Evolutionary conservation across 768 basidiomycete species (phyloP), one percentile per base, ranked within the genome.

Genomic region (Tylopilus rubrobrunneus): DNA sequence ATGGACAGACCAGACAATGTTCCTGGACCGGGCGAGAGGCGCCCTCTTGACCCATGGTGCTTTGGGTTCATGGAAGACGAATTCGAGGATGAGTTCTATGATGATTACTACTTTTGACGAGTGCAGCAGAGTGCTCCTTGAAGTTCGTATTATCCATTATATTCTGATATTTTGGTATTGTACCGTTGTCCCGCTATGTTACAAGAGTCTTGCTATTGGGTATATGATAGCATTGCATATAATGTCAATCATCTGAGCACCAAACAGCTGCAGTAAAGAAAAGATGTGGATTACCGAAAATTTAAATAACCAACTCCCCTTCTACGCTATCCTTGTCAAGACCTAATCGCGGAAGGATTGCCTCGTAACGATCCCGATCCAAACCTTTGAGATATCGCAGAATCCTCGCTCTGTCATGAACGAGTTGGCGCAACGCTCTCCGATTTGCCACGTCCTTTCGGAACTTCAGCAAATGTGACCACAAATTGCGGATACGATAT

Each of bases 361-460:
- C 73, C 54, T 92, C 87, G 62, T 95, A 97, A 46, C 92, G 84
- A 55, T 78, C 77, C 41, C 81, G 76, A 59, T 87, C 77, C 34
- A 74, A 67, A 33, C 76, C 68, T 66, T 85, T 86, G 53, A 96
- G 73, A 71, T 98, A 97, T 58, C 78, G 81, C 31, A 98, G 78
- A 23, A 94, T 73, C 58, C 85, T 91, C 9, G 91, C 91, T 44
- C 96, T 79, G 56, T 93, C 74, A 64, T 94, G 90, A 12, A 97
- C 79, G 43, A 97, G 80, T 54, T 75, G 76, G 3, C 88, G 85
- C 36, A 98, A 76, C n/a, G 82, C 79, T 15, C 86, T 82, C 40
- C 84, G 82, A 66, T 89, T 95, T 37, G 78, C 81, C 27, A 89
- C 78, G 65, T 98, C 96, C 51, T 81, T 81, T 62, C 81, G 85